phyloP scores from a whole-genome alignment of 768 basidiomycete species.

The Tricholoma sp. region DNA sequence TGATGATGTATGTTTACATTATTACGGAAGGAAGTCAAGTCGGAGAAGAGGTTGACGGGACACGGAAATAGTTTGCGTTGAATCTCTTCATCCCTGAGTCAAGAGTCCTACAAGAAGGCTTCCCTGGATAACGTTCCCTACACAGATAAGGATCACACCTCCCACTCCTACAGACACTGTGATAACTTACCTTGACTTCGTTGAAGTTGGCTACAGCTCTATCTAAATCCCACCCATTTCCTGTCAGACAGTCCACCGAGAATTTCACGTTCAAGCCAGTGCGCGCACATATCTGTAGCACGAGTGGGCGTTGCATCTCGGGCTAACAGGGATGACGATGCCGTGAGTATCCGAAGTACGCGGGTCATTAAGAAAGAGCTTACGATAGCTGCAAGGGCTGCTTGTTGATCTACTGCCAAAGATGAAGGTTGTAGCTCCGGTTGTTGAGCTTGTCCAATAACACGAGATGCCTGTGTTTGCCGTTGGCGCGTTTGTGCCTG shows the following conservation, averaged over 20 bases:
- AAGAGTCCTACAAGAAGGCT: conserved; percentile 41
- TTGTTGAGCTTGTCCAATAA: conserved; percentile 19
- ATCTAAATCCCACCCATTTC: conserved; percentile 81
- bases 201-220: conserved; percentile 83
- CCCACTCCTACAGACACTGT: not conserved
- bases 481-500: conserved; percentile 40
- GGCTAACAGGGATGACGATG: conserved; percentile 36
- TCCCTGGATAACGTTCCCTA: conserved; percentile 50
- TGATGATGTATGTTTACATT: conserved; percentile 6
- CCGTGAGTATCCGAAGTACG: not conserved
- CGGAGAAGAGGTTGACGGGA: conserved; percentile 1
- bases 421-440: conserved; percentile 22
- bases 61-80: not conserved
- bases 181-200: conserved; percentile 71
- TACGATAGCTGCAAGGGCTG: conserved; percentile 54
- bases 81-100: not conserved
- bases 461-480: conserved; percentile 19
- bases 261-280: conserved; percentile 80
- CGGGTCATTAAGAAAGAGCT: conserved; percentile 22
- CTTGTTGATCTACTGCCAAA: conserved; percentile 42
- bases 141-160: conserved; percentile 18
- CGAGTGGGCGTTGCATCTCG: conserved; percentile 63
- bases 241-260: conserved; percentile 78
- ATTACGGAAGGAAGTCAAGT: conserved; percentile 1
- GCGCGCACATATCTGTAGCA: conserved; percentile 62